Conservation (phyloP, 148 eudicot species). For the Rhododendron henanense region DNA sequence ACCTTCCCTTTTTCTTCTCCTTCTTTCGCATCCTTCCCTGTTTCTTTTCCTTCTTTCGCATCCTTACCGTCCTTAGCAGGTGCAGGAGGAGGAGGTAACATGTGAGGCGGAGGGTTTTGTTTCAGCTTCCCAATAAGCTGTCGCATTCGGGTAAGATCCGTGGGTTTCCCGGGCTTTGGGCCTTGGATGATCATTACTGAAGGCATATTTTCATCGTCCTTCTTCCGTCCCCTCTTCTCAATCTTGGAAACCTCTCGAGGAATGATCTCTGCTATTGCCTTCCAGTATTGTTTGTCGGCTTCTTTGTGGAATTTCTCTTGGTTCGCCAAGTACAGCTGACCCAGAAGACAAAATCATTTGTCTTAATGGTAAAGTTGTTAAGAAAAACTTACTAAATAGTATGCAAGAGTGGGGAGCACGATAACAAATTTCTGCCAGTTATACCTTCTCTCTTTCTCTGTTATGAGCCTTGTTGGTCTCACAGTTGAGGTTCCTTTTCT, state of each 20-base stretch:
- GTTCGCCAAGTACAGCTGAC: slow-evolving; percentile 39
- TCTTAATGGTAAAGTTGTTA: background rate
- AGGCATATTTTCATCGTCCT: slow-evolving; percentile 45
- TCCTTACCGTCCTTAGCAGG: slow-evolving; percentile 24
- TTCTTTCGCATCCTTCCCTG: slow-evolving; percentile 21
- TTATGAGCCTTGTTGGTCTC: slow-evolving; percentile 52
- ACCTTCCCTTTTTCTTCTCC: slow-evolving; percentile 21
- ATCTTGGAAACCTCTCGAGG: slow-evolving; percentile 54
- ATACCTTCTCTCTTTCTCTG: slow-evolving; percentile 83
- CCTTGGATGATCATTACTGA: slow-evolving; percentile 42
- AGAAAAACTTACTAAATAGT: background rate
- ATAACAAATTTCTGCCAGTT: background rate
- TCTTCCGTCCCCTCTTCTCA: slow-evolving; percentile 46
- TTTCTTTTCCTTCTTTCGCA: slow-evolving; percentile 12
- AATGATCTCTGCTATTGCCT: slow-evolving; percentile 54
- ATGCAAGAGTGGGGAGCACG: background rate
- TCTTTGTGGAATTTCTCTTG: slow-evolving; percentile 64
- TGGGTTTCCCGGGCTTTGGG: slow-evolving; percentile 60
- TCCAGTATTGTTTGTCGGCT: slow-evolving; percentile 47
- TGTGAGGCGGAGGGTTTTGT: slow-evolving; percentile 44
- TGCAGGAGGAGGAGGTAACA: slow-evolving; percentile 33
- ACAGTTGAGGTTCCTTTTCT: slow-evolving; percentile 53
- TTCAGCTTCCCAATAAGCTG: slow-evolving; percentile 35
- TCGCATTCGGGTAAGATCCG: slow-evolving; percentile 44
- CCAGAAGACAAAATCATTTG: background rate